Percentiles rank a stretch among this genome's conserved stretches.
These are phyloP conservation scores for Colletotrichum sansevieriae DNA, from an alignment of 2,329 filamentous ascomycete genomes.

Conservation along the genomic window DNA sequence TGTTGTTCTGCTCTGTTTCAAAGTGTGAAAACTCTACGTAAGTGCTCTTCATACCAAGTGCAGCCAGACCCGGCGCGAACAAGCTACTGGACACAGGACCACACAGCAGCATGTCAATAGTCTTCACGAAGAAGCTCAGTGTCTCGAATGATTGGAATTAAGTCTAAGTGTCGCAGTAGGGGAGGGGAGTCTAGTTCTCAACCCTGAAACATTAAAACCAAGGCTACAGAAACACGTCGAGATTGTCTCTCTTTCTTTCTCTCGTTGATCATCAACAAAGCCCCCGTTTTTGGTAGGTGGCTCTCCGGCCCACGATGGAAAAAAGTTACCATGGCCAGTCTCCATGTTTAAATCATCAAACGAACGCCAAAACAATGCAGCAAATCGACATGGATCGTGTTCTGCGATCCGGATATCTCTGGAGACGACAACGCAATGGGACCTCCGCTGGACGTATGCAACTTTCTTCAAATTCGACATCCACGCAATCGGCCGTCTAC, in stretches of 20 bases:
- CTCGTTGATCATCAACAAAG: constrained; percentile 12
- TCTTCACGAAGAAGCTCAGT: background rate
- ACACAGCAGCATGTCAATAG: background rate
- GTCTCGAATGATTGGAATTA: constrained; percentile 26
- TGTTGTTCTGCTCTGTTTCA: no score
- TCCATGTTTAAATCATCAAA: background rate
- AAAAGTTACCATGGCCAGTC: constrained; percentile 3
- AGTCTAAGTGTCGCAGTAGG: constrained; percentile 15
- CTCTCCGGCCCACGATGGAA: background rate
- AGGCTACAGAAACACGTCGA: constrained; percentile 18
- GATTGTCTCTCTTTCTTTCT: constrained; percentile 5
- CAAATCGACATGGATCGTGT: constrained; percentile 31
- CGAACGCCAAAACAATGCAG: constrained; percentile 37
- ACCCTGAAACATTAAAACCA: constrained; percentile 34
- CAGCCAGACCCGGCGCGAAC: no score
- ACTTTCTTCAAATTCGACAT: background rate
- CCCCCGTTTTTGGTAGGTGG: background rate
- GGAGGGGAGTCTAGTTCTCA: constrained; percentile 25
- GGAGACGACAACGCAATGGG: constrained; percentile 5
- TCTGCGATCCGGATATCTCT: constrained; percentile 38
- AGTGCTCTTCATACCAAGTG: no score
- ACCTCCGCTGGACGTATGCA: constrained; percentile 17
- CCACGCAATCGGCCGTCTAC: constrained; percentile 37
- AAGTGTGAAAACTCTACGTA: no score
- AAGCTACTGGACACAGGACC: no score